Conservation (phyloP, 345 rosid species). For the Murraya koenigii region DNA sequence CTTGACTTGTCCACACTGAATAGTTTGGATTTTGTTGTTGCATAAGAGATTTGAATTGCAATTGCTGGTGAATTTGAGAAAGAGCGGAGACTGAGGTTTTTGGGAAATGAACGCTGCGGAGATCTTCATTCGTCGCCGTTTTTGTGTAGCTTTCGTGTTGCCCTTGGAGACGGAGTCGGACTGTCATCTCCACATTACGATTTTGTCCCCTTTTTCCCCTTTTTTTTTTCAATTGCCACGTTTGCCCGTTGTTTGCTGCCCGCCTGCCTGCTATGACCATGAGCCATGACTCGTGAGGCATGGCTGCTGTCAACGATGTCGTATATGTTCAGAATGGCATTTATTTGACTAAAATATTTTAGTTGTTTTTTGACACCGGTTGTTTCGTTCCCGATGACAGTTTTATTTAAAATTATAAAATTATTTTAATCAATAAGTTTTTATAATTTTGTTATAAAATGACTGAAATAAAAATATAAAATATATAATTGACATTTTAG, state of each 20-base stretch:
- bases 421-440: no score
- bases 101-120: not conserved
- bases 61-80: not conserved
- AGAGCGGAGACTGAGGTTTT: not conserved
- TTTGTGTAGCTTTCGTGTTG: not conserved
- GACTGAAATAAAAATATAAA: no score
- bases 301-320: not conserved
- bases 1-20: slow-evolving; percentile 42
- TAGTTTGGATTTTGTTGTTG: not conserved
- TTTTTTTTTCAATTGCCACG: not conserved
- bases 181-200: not conserved
- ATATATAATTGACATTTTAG: no score
- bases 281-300: no score
- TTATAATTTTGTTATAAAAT: no score
- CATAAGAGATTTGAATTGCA: not conserved
- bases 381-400: no score
- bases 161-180: not conserved
- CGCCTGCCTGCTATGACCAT: no score
- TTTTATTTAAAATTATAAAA: no score
- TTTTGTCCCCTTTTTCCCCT: not conserved
- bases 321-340: no score
- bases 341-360: not conserved
- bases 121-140: slow-evolving; percentile 1
- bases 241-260: not conserved
- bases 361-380: no score